Base-by-base conservation (phyloP, 495 filamentous ascomycete genomes). In the Parachaetomium inaequale region DNA sequence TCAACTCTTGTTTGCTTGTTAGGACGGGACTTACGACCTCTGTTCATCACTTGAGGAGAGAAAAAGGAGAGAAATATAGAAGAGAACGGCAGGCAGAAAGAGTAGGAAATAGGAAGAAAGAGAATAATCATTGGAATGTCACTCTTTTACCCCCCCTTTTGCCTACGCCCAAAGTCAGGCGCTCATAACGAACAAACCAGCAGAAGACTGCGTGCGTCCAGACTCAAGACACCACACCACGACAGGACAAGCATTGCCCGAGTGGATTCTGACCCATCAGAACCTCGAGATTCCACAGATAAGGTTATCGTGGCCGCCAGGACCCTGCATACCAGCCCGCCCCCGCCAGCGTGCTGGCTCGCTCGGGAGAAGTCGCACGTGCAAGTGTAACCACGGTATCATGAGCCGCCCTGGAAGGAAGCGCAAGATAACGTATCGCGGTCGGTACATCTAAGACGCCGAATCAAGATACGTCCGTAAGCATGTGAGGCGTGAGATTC, bases 261-360 rank as follows among this genome's bases (percentile, higher is more conserved):
- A 15, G 45, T 51, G 52, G 52, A 55, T 26, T 55, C 42, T n/a
- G 3, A 46, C 42, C 42, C 17, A 46, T 23, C 21, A 49, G 45
- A 26, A 23, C 7, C 45, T 49, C 45, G 21, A 26, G 45, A 49
- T 49, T 17, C 8, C 29, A 42, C 3, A 56, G 54, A 56, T 56
- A 56, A 56, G 34, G 34, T 56, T 56, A 56, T 56, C 54, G 21
- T 29, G 54, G 14, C 0, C 19, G 15, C 42, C 42, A 31, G 21
- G 36, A 56, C 36, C 54, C 36, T 56, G 54, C 54, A 56, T 56
- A n/a, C n/a, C n/a, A n/a, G n/a, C n/a, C n/a, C n/a, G n/a, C 43
- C 23, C 49, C 25, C 32, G 26, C 26, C 4, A 7, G 49, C 17
- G 26, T 4, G 49, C 28, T 46, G 42, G 45, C 12, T 49, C 36